Conservation (phyloP, 164 flowering plant species). For the Annona cherimola region DNA sequence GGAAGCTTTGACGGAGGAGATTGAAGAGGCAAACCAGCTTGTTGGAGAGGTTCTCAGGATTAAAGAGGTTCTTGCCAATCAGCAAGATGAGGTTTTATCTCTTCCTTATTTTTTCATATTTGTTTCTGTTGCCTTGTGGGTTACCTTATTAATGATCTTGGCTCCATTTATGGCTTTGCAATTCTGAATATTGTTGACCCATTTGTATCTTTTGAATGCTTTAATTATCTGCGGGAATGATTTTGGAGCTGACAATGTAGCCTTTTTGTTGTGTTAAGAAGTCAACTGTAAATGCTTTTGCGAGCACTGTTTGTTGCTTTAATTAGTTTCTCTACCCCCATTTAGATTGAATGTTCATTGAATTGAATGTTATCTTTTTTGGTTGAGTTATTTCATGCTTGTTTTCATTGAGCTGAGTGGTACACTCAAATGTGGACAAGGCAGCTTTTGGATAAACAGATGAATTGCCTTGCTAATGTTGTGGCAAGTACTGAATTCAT, state of each 20-base stretch:
- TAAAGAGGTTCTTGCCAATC: conserved; percentile 50
- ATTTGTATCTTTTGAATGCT: background rate
- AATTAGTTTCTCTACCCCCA: no score
- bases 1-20: conserved; percentile 84
- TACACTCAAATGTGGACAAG: background rate
- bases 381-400: background rate
- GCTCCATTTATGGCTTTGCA: background rate
- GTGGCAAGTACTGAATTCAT: background rate
- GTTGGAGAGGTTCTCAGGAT: conserved; percentile 77
- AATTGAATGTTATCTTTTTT: no score
- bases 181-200: background rate
- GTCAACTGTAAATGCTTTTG: background rate
- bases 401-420: background rate
- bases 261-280: background rate
- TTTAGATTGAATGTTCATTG: no score
- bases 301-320: background rate
- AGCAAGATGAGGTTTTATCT: conserved; percentile 53
- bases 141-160: background rate
- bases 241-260: background rate
- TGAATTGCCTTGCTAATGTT: background rate
- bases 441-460: background rate
- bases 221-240: background rate
- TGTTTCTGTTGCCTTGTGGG: background rate
- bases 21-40: conserved; percentile 60
- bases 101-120: background rate